Evolutionary conservation across 768 basidiomycete species (phyloP), one percentile per base, ranked within the genome.

Genomic region (Ramaria sp.): DNA sequence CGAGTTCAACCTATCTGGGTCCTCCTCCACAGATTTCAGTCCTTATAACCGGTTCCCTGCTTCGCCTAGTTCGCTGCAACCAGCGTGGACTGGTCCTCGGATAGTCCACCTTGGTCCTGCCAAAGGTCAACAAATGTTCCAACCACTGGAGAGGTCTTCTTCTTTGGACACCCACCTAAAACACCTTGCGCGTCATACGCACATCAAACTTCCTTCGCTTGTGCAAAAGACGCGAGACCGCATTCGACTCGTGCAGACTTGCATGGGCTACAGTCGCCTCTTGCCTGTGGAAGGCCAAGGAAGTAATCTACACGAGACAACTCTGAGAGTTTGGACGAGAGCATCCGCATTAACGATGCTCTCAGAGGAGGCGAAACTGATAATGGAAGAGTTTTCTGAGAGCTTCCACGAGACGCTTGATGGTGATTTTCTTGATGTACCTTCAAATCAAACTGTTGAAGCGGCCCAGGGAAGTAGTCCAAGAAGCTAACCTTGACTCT

Each of bases 21-120:
- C 54, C 15, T n/a, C 30, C 5, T 44, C 41, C 12, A 27, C 47
- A n/a, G 47, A 50, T 27, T 39, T 15, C 25, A 32, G 18, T 37
- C 13, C 22, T 18, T 34, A 37, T 32, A 27, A 13, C 34, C 47
- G 48, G 5, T 49, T 50, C 30, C 30, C 55, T n/a, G 18, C 55
- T 24, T 18, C 34, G 16, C 32, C n/a, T 18, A 16, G 12, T 34
- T 51, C 50, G 6, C 28, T 45, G 30, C 48, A 50, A 3, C 48
- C 71, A 28, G 70, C 63, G 34, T 61, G 66, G 27, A 63, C 59
- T 10, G 72, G 71, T 0, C 73, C 75, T 1, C 74, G 70, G 54
- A 83, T 85, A 57, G 68, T 82, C 1, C 83, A 83, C 61, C 73
- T 85, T 3, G 81, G 81, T 1, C 78, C 81, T 1, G 69, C 75